These are phyloP conservation scores for Acorus calamus DNA, from an alignment of 106 monocot genomes.

Conservation along the genomic window DNA sequence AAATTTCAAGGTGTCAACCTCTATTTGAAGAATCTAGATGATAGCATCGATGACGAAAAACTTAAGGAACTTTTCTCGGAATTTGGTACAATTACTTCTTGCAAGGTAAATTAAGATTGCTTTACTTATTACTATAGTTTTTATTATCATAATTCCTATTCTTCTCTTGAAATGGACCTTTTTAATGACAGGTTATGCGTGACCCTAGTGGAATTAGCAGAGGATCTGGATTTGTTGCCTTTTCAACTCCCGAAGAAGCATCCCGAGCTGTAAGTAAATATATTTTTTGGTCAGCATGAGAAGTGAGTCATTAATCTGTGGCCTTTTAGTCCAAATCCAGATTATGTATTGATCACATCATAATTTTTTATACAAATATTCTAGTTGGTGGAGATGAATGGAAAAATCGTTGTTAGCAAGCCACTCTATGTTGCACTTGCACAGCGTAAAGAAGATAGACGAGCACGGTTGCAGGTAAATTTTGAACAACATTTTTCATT, in stretches of 20 bases:
- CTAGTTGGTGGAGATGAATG: constrained; percentile 62
- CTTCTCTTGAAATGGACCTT: background rate
- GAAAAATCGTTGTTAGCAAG: constrained; percentile 64
- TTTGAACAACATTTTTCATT: background rate
- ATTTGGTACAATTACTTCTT: constrained; percentile 21
- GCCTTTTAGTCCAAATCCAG: background rate
- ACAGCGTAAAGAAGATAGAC: constrained; percentile 75
- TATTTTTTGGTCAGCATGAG: background rate
- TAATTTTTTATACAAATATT: constrained; percentile 2
- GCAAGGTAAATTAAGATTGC: constrained; percentile 29
- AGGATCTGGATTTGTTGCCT: constrained; percentile 64
- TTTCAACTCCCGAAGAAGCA: constrained; percentile 58
- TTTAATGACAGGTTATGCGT: constrained; percentile 44
- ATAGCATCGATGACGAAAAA: too few species aligned
- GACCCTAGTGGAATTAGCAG: constrained; percentile 60
- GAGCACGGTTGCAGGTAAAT: constrained; percentile 56
- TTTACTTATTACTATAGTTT: background rate
- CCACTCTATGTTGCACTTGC: constrained; percentile 73
- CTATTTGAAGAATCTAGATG: constrained; percentile 28
- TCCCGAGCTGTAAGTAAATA: constrained; percentile 49
- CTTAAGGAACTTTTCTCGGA: too few species aligned
- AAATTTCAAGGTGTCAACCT: constrained; percentile 60
- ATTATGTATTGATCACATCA: background rate
- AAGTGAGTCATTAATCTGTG: too few species aligned
- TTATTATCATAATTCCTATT: too few species aligned